A percentile compares a stretch with the other conserved stretches of the same genome.
Conservation (phyloP, 2,329 filamentous ascomycete species). For the Immersiporthe knoxdaviesiana region DNA sequence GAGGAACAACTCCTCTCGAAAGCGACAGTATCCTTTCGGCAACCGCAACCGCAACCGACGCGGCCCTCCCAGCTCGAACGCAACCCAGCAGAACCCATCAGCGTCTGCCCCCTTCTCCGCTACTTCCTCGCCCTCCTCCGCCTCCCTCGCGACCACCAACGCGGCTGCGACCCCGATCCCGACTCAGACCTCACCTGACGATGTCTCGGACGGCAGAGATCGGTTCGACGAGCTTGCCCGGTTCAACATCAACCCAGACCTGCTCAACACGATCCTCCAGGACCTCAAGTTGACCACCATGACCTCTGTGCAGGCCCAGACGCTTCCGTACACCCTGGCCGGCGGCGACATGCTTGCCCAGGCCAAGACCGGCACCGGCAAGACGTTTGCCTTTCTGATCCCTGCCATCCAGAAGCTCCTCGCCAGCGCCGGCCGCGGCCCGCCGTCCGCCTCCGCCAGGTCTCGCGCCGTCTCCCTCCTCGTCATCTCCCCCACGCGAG, state of each 20-base stretch:
- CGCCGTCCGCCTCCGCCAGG: constrained; percentile 32
- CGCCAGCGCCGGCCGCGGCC: constrained; percentile 38
- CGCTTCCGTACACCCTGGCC: constrained; percentile 52
- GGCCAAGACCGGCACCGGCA: constrained; percentile 85
- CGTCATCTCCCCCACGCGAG: constrained; percentile 72
- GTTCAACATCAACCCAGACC: constrained; percentile 48
- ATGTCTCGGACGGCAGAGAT: constrained; percentile 38
- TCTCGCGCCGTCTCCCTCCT: constrained; percentile 56
- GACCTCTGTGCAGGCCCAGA: constrained; percentile 60
- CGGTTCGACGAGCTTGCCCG: constrained; percentile 50
- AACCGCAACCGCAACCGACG: constrained; percentile 13
- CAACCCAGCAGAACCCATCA: background rate
- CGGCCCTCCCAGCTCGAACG: background rate
- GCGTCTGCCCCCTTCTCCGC: constrained; percentile 16
- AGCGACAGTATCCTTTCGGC: constrained; percentile 17
- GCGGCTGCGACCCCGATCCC: background rate
- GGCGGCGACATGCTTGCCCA: constrained; percentile 68
- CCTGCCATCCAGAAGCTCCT: constrained; percentile 82
- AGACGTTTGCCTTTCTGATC: constrained; percentile 81
- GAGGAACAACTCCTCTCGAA: constrained; percentile 11
- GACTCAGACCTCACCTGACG: background rate
- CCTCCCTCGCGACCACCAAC: background rate
- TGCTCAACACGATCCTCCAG: constrained; percentile 52
- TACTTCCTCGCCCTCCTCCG: background rate
- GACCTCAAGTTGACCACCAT: constrained; percentile 56